phyloP scores from a whole-genome alignment of 2,329 filamentous ascomycete genomes.

The Blastomyces silverae region DNA sequence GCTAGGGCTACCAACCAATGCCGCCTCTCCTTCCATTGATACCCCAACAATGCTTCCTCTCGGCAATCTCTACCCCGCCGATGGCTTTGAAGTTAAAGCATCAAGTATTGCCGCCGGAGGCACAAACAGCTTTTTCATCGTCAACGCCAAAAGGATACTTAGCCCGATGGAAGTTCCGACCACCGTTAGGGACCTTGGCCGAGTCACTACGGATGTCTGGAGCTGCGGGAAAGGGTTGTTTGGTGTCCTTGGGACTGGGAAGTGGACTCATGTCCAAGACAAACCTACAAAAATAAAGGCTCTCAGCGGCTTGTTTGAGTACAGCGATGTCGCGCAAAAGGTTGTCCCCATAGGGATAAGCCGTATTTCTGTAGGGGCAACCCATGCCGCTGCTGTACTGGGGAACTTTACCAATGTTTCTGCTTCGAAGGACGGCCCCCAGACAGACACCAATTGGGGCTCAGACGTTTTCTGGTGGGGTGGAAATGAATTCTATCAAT shows the following conservation, averaged over 20 bases:
- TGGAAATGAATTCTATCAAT: slow-evolving; percentile 86
- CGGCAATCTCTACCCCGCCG: slow-evolving; percentile 64
- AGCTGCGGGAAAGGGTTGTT: slow-evolving; percentile 79
- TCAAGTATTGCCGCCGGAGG: slow-evolving; percentile 81
- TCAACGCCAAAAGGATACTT: slow-evolving; percentile 64
- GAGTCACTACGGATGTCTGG: slow-evolving; percentile 70
- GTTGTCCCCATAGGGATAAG: slow-evolving; percentile 72
- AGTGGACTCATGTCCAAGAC: slow-evolving; percentile 80
- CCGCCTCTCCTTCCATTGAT: slow-evolving; percentile 57
- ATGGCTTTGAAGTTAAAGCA: slow-evolving; percentile 57
- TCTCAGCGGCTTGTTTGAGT: slow-evolving; percentile 79
- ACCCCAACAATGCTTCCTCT: slow-evolving; percentile 64
- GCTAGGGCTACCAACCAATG: slow-evolving; percentile 68
- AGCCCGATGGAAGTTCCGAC: slow-evolving; percentile 40
- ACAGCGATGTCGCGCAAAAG: slow-evolving; percentile 63
- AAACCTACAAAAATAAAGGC: slow-evolving; percentile 72
- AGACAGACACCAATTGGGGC: slow-evolving; percentile 71
- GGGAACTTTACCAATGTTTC: slow-evolving; percentile 66
- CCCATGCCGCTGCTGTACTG: slow-evolving; percentile 77
- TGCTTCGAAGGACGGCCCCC: slow-evolving; percentile 45
- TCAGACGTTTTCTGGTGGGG: slow-evolving; percentile 90
- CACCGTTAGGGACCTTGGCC: slow-evolving; percentile 43
- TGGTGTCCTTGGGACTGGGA: slow-evolving; percentile 74
- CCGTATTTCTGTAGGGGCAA: slow-evolving; percentile 65
- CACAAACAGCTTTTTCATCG: slow-evolving; percentile 75